Evolutionary conservation across 129 eudicot genomes (phyloP).

Genomic region (Flaveria trinervia): DNA sequence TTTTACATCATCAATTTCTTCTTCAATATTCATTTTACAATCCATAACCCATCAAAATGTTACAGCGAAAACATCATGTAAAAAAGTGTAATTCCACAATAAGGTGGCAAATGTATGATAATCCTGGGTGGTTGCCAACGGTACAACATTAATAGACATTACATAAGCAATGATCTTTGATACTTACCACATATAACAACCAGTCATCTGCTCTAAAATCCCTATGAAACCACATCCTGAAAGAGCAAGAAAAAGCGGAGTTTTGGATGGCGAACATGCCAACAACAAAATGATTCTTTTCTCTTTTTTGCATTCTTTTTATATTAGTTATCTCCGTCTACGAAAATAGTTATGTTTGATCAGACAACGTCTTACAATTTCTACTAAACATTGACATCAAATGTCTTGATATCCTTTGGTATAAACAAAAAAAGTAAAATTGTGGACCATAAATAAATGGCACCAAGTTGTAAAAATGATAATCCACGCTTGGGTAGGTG

Average conservation of each 20-base stretch:
- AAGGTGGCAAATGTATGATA: background rate
- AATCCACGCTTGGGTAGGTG: slow-evolving; percentile 6
- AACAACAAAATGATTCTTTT: background rate
- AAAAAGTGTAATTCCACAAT: background rate
- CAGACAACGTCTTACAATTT: background rate
- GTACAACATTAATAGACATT: background rate
- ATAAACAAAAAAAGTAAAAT: background rate
- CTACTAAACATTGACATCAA: no score
- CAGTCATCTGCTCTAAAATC: slow-evolving; percentile 94
- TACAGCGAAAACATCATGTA: background rate
- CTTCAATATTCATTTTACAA: no score
- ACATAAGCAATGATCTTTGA: slow-evolving; percentile 12
- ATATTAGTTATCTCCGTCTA: background rate
- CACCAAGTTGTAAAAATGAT: background rate
- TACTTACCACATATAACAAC: slow-evolving; percentile 75
- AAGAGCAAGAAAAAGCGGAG: slow-evolving; percentile 17
- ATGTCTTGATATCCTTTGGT: background rate
- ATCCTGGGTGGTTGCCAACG: background rate
- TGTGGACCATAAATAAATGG: background rate
- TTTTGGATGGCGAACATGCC: background rate
- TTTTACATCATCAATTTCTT: no score
- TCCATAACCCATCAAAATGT: background rate
- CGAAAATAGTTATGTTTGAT: background rate
- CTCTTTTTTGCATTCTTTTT: background rate
- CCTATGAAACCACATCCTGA: slow-evolving; percentile 99